Conservation (phyloP, 805 yeast genomes). For the Aciculoconidium aculeatum region DNA sequence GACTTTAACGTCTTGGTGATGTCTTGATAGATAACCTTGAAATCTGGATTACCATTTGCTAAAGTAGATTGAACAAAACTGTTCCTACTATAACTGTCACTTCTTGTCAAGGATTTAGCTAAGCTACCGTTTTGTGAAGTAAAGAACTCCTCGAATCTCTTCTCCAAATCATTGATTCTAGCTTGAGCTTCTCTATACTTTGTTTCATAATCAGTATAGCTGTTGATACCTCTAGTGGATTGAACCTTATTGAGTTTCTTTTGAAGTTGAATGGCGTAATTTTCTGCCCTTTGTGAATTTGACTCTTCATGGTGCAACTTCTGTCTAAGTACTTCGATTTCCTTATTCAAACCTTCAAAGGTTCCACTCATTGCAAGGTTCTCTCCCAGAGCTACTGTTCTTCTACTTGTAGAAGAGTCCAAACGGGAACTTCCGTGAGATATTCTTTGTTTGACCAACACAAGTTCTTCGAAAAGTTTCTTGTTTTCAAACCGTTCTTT, state of each 20-base stretch:
- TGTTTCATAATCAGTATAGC: slow-evolving; percentile 29
- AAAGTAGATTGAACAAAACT: slow-evolving; percentile 17
- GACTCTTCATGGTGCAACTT: slow-evolving; percentile 48
- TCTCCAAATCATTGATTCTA: slow-evolving; percentile 29
- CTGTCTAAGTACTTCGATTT: slow-evolving; percentile 42
- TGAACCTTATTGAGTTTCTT: slow-evolving; percentile 37
- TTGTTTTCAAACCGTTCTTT: slow-evolving; percentile 41
- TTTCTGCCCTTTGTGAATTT: slow-evolving; percentile 47
- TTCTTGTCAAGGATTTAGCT: slow-evolving; percentile 17
- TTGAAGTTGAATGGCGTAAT: slow-evolving; percentile 39
- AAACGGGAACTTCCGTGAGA: slow-evolving; percentile 51
- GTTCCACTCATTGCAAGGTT: too few relatives aligned
- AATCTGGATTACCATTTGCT: slow-evolving; percentile 34
- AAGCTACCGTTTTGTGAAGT: slow-evolving; percentile 8
- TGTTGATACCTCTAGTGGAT: slow-evolving; percentile 33
- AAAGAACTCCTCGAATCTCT: slow-evolving; percentile 19
- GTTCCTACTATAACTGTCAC: slow-evolving; percentile 30
- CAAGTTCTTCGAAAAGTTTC: slow-evolving; percentile 50
- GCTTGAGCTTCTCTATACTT: slow-evolving; percentile 31
- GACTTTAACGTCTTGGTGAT: slow-evolving; percentile 38
- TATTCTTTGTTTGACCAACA: slow-evolving; percentile 55
- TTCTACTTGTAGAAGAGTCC: slow-evolving; percentile 17
- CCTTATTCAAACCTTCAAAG: slow-evolving; percentile 23
- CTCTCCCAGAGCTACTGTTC: slow-evolving; percentile 5
- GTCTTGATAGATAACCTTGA: slow-evolving; percentile 47